Evolutionary conservation across 176 grass and related monocot genomes (phyloP).

Genomic region (Triticum monococcum): DNA sequence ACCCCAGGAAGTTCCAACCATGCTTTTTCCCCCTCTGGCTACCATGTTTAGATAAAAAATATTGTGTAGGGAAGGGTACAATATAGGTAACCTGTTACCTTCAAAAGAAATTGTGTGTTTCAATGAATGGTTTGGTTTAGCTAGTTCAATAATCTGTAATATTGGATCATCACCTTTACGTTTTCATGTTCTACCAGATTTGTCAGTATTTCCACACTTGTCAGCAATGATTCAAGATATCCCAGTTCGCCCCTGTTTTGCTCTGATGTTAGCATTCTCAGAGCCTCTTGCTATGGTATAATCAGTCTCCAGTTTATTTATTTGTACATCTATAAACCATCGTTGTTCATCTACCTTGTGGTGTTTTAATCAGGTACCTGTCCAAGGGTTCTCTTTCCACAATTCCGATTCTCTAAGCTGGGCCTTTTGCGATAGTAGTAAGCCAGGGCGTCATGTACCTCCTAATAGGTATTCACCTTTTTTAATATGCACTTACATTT

Average conservation of each 20-base stretch:
- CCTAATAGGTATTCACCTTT: conserved; percentile 46
- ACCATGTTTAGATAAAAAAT: background rate
- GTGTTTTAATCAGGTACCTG: conserved; percentile 54
- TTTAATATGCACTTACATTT: background rate
- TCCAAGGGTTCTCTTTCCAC: conserved; percentile 87
- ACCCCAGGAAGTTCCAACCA: background rate
- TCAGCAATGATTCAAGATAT: conserved; percentile 63
- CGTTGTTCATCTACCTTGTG: background rate
- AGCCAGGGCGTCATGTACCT: conserved; percentile 57
- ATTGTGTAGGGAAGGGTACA: background rate
- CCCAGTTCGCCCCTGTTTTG: conserved; percentile 71
- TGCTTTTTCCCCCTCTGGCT: background rate
- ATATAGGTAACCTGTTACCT: background rate
- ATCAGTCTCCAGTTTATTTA: background rate
- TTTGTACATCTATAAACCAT: conserved; percentile 2
- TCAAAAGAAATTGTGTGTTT: background rate
- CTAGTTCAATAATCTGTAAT: background rate
- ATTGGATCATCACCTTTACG: background rate
- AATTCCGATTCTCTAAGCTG: conserved; percentile 79
- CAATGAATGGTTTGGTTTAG: background rate
- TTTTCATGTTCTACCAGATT: conserved; percentile 55
- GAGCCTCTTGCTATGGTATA: conserved; percentile 75
- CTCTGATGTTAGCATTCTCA: conserved; percentile 90
- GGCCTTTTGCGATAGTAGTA: conserved; percentile 83
- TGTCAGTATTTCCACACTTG: conserved; percentile 54